phyloP scores from a whole-genome alignment of 2,329 filamentous ascomycete genomes.

The Geoglossum cookeanum region DNA sequence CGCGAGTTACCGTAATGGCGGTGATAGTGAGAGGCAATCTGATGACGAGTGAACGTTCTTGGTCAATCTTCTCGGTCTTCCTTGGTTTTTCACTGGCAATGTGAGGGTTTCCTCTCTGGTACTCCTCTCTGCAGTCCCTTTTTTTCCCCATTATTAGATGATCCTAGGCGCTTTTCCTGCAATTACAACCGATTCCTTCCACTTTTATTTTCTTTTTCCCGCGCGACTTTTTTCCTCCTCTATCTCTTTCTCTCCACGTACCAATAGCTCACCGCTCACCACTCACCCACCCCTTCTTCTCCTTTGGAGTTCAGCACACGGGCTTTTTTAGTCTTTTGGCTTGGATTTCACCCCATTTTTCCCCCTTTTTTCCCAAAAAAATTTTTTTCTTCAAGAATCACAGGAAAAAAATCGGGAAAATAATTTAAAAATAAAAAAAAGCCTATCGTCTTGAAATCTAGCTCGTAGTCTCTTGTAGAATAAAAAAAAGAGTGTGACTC shows the following conservation, averaged over 20 bases:
- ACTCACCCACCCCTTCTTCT: too few relatives aligned
- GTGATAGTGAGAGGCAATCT: constrained; percentile 27
- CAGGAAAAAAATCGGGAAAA: too few relatives aligned
- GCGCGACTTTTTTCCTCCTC: background rate
- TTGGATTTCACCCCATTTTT: too few relatives aligned
- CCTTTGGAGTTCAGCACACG: too few relatives aligned
- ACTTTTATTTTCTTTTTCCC: background rate
- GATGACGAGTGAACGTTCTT: constrained; percentile 29
- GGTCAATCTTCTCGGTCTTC: background rate
- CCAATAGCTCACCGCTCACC: too few relatives aligned
- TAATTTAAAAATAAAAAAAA: too few relatives aligned
- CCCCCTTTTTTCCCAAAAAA: too few relatives aligned
- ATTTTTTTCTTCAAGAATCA: too few relatives aligned
- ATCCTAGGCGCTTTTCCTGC: background rate
- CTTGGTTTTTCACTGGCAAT: background rate
- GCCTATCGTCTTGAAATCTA: too few relatives aligned
- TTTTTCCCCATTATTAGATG: background rate
- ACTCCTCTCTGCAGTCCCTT: background rate
- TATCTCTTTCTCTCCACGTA: background rate
- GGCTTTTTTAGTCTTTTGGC: too few relatives aligned
- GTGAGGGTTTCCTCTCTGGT: background rate
- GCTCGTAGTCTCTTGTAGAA: too few relatives aligned
- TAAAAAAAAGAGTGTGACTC: too few relatives aligned
- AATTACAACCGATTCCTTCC: background rate
- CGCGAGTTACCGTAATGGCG: constrained; percentile 21